Evolutionary conservation across 1,284 basidiomycete genomes (phyloP), one percentile per base, ranked within the genome.

Genomic region (Lignosus rhinocerotis): DNA sequence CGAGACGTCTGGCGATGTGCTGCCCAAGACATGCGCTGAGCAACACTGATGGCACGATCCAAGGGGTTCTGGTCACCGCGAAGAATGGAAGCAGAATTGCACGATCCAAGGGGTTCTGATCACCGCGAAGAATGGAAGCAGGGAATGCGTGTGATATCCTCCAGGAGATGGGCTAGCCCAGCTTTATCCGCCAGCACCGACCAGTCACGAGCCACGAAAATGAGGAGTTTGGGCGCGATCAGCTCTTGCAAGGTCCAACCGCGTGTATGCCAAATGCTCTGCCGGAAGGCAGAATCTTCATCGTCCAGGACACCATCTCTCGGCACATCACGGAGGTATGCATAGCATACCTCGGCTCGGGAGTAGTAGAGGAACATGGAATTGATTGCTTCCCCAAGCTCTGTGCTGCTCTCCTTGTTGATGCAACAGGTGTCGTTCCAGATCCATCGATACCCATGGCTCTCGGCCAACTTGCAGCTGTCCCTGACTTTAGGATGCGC

Each of bases 391-490:
- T 61, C 59, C 12, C 55, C 55, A 8, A 61, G 59, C 45, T 61
- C 59, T 11, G 59, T 53, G 41, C 55, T 56, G 59, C 59, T 60
- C 48, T 51, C 41, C 50, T 62, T 62, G 57, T 62, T 48, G 54
- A 62, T 62, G 54, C 60, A 62, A 54, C 60, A 62, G 6, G 60
- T 58, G 51, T 61, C 55, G 55, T 51, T 55, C 59, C 59, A 61
- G 33, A 58, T 19, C 59, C 55, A 61, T n/a, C 21, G 21, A 33
- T 50, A 44, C 21, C 54, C 47, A 9, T 55, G 47, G 6, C 39
- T 30, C 32, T 50, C 38, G 12, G 47, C 54, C 9, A 50, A 6
- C 17, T 34, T 43, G 54, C 46, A 50, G 14, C 21, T 34, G 7
- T 43, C 21, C 8, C 47, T 31, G 19, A 55, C 34, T 42, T 55